Base-by-base conservation (phyloP, 306 rosid species). In the Fagus sylvatica region DNA sequence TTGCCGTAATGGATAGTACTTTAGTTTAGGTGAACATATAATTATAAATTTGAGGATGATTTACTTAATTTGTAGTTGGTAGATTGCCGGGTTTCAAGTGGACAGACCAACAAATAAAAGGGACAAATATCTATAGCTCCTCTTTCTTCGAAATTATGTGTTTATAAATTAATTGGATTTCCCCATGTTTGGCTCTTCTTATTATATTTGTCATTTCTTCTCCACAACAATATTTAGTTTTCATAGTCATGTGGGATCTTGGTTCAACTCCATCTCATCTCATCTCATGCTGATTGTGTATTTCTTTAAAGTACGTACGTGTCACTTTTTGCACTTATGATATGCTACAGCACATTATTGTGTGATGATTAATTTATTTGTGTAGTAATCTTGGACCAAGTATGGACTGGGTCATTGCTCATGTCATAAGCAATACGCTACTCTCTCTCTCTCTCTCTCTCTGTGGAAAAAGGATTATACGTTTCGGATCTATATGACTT, bases 321-420 rank as follows among this genome's bases (percentile, higher is more conserved):
- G 49, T 43, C 3, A 43, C 49, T 9, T 43, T 22, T 12, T 9
- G 49, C 49, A 43, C 11, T 7, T 43, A 46, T 46, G 15, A 46
- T 46, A 7, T 46, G 51, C 51, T 46, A 46, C 1, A 17, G 71
- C 2, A n/a, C 33, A n/a, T 61, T 2, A 49, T 16, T 49, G 54
- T 19, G 30, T 22, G 64, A 1, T 57, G 32, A 56, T 56, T 56
- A 51, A 70, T 74, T 75, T 73, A 86, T 54, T 79, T 81, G 81
- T 75, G 55, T 51, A 43, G 30, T 65, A 70, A 55, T 7, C 62
- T 42, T 33, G 48, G 67, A 43, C 39, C 19, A 37, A 77, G 46
- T 34, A 39, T 59, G 67, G 82, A 74, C 85, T 72, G 7, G 10
- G 84, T 90, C 93, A 78, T 65, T 64, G 72, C 28, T 22, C 28